Evolutionary conservation across 1,284 basidiomycete species (phyloP), one percentile per base, ranked within the genome.

Genomic region (Bondarzewia mesenterica): DNA sequence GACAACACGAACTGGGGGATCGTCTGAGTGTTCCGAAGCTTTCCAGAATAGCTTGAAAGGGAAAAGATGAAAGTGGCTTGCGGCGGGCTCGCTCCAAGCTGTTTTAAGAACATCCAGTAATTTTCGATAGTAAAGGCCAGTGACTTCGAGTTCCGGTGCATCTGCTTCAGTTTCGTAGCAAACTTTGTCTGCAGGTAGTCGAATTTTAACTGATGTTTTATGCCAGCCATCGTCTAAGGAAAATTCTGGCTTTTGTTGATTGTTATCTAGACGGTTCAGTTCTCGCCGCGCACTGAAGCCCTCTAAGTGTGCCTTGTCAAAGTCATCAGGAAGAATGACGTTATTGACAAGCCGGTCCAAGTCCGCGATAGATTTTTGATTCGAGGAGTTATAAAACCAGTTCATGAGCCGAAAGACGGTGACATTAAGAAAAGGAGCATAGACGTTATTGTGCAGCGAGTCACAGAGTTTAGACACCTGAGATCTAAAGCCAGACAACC

Each of bases 21-120:
- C 8, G 37, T 44, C 21, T 44, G 42, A n/a, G 6, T n/a, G 21
- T 16, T 38, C 37, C 39, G 1, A 45, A 27, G 7, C 4, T 18
- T 32, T 43, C 48, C 40, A 51, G 16, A 15, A 36, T 10, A 26
- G 6, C 21, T 42, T n/a, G 18, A 42, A 48, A 3, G 55, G 58
- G 27, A 47, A 50, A n/a, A 47, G 27, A 49, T 58, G 50, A 37
- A 57, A 55, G 4, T 46, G 25, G 21, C 43, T 2, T 12, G 48
- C 46, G 8, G 38, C n/a, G 8, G 36, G 8, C 3, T 50, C 51
- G 16, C 49, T 42, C 22, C 48, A 51, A 5, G 50, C 54, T 14
- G 54, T n/a, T 26, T 42, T 49, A 39, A 58, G 42, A 27, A 58
- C 49, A 14, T 53, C 43, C 36, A 52, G 23, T 15, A 57, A 50